These are phyloP conservation scores for Cichorium intybus DNA, from an alignment of 140 eudicot genomes.

Conservation along the genomic window DNA sequence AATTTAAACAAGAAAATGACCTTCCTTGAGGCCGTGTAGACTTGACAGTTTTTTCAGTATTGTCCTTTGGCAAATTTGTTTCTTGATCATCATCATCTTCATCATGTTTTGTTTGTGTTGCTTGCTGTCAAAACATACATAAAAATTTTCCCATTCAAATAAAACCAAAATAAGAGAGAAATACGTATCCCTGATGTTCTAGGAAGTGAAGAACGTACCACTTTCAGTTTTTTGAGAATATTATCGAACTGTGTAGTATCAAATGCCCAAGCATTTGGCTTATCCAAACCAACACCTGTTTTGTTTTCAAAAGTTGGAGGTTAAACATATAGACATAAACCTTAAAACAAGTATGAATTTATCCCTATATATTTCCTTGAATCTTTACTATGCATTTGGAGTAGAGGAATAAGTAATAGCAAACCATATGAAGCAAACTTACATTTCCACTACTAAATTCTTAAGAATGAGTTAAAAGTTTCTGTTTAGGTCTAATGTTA, in stretches of 20 bases:
- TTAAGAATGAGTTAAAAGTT: background rate
- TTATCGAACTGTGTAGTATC: constrained; percentile 92
- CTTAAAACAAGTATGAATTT: background rate
- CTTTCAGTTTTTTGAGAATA: constrained; percentile 82
- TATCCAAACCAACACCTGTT: constrained; percentile 80
- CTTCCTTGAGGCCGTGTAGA: constrained; percentile 86
- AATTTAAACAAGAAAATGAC: constrained; percentile 27
- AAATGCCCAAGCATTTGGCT: constrained; percentile 90
- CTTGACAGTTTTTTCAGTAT: constrained; percentile 39
- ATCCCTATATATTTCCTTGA: too few relatives aligned
- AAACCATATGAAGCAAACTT: background rate
- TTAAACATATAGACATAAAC: background rate
- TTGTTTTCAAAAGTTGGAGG: background rate
- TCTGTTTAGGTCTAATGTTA: background rate
- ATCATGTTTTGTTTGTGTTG: constrained; percentile 38
- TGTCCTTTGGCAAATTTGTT: constrained; percentile 26
- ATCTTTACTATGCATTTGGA: too few relatives aligned
- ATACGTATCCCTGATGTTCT: too few relatives aligned
- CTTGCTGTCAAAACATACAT: constrained; percentile 48
- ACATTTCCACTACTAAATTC: background rate
- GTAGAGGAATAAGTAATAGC: background rate
- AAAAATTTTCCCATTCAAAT: background rate
- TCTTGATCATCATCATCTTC: constrained; percentile 52
- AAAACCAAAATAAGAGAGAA: background rate
- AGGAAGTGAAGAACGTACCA: constrained; percentile 39